A percentile compares a stretch with the other conserved stretches of the same genome.
Conservation (phyloP, 192 early-diverging fungal genomes). For the Backusella liffmaniae region DNA sequence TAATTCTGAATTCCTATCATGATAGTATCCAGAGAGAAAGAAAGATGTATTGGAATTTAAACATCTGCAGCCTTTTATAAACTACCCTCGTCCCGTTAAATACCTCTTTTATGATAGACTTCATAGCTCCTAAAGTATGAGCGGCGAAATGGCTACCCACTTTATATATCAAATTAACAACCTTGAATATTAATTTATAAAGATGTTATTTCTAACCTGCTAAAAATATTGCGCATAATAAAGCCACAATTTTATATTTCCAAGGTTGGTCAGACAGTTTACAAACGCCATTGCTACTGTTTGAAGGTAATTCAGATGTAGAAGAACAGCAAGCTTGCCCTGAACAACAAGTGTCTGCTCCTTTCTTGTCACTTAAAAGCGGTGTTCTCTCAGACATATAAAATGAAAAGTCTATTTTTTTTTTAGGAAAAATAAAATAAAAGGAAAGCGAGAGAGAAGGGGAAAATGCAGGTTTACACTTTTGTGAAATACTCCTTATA, state of each 20-base stretch:
- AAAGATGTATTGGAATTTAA: background rate
- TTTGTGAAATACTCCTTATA: background rate
- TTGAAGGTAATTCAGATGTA: background rate
- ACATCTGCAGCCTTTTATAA: background rate
- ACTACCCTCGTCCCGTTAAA: background rate
- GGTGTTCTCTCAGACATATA: slow-evolving; percentile 6
- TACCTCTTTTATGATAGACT: slow-evolving; percentile 75
- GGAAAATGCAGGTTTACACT: background rate
- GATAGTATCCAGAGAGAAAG: slow-evolving; percentile 3
- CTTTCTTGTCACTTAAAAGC: slow-evolving; percentile 1
- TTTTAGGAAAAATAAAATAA: background rate
- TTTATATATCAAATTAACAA: slow-evolving; percentile 21
- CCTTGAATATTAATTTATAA: background rate
- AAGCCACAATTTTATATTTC: slow-evolving; percentile 56
- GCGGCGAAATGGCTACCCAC: slow-evolving; percentile 73
- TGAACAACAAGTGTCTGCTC: background rate
- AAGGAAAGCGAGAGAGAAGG: background rate
- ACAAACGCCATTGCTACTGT: slow-evolving; percentile 5
- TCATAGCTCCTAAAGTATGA: slow-evolving; percentile 71
- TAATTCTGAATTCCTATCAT: slow-evolving; percentile 54
- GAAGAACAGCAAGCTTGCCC: slow-evolving; percentile 18
- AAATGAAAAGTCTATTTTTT: background rate
- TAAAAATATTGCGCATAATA: slow-evolving; percentile 56
- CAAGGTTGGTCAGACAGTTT: slow-evolving; percentile 36
- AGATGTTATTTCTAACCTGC: slow-evolving; percentile 41